Conservation (phyloP, 169 alveolate genomes). For the Plasmodium coatneyi region DNA sequence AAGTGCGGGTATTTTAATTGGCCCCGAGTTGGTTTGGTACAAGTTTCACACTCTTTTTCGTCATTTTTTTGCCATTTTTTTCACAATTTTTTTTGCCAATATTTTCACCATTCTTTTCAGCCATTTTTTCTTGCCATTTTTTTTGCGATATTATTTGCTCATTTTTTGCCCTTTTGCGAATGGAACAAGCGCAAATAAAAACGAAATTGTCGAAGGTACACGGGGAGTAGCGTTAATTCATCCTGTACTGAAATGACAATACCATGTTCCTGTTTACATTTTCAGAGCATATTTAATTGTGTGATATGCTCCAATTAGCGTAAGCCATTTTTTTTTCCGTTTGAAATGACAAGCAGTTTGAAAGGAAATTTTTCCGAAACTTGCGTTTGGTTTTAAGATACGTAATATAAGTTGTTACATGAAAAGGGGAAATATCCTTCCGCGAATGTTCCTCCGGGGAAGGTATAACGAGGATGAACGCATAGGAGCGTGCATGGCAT, state of each 20-base stretch:
- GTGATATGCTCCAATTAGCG: neutral
- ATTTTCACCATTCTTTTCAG: neutral
- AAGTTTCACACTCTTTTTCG: neutral
- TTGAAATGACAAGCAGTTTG: neutral
- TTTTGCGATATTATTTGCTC: neutral
- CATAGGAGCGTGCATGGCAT: neutral
- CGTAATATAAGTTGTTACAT: neutral
- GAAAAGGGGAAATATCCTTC: neutral
- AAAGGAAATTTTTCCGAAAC: neutral
- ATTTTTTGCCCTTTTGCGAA: neutral
- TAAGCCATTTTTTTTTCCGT: neutral
- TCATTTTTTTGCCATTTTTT: neutral
- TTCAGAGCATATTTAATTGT: neutral
- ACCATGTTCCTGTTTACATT: neutral
- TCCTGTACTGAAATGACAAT: neutral
- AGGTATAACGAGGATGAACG: neutral
- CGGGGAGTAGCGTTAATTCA: neutral
- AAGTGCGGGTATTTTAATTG: neutral
- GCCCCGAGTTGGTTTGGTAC: neutral
- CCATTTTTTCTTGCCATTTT: neutral
- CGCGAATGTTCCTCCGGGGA: slow-evolving; percentile 6
- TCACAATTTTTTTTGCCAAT: neutral
- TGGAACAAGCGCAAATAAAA: neutral
- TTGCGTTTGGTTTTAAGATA: slow-evolving; percentile 3
- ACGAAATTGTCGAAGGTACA: neutral